phyloP scores from a whole-genome alignment of 1,139 yeast genomes.

The Yamadazyma dushanensis region DNA sequence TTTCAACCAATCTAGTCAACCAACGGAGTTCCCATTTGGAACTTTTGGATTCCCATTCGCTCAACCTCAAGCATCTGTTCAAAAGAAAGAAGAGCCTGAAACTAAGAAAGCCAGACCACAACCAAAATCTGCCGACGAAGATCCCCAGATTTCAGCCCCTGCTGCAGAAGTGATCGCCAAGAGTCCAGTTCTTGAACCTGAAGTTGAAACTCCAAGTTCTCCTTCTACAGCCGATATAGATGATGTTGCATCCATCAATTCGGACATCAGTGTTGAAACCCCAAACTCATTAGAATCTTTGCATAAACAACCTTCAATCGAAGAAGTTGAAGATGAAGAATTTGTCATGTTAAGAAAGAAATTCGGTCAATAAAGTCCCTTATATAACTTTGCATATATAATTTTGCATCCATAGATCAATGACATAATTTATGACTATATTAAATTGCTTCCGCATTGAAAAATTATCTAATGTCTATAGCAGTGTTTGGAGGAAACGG shows the following conservation, averaged over 20 bases:
- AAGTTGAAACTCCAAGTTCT: conserved; percentile 14
- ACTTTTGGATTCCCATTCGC: conserved; percentile 1
- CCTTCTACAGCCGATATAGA: conserved; percentile 29
- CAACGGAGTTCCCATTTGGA: neutral
- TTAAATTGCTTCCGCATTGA: no score
- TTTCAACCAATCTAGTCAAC: conserved; percentile 5
- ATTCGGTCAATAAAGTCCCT: conserved; percentile 30
- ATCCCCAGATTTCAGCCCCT: conserved; percentile 10
- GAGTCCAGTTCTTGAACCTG: conserved; percentile 12
- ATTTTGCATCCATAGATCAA: no score
- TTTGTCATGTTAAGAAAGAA: conserved; percentile 42
- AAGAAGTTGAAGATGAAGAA: conserved; percentile 49
- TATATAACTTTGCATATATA: neutral
- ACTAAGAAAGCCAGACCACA: conserved; percentile 3
- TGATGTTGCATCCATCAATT: conserved; percentile 57
- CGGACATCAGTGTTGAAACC: conserved; percentile 33
- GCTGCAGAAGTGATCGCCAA: conserved; percentile 15
- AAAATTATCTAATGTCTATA: no score
- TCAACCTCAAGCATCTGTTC: neutral
- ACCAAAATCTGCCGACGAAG: conserved; percentile 4
- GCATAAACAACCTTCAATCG: conserved; percentile 32
- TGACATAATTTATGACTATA: no score
- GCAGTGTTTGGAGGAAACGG: conserved; percentile 90
- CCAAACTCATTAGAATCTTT: conserved; percentile 17
- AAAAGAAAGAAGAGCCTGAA: conserved; percentile 1